A percentile compares a stretch with the other conserved stretches of the same genome.
Evolutionary conservation across 805 yeast species (phyloP).

Genomic region (Monosporozyma servazzii): DNA sequence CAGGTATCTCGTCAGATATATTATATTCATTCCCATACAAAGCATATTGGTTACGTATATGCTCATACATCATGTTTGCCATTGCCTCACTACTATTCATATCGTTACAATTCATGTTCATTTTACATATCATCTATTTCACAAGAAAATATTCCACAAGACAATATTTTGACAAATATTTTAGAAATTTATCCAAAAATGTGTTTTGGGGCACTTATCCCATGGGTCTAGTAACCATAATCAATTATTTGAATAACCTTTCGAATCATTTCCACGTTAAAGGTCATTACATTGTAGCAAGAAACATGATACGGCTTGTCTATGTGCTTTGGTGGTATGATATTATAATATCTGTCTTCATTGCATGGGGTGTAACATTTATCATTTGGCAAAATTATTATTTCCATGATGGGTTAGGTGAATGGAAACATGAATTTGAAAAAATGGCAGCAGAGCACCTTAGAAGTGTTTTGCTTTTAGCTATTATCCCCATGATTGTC

Average conservation of each 20-base stretch:
- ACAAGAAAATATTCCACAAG: constrained; percentile 12
- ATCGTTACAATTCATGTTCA: constrained; percentile 34
- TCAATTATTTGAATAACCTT: constrained; percentile 44
- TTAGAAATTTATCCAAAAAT: constrained; percentile 36
- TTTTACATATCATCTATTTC: constrained; percentile 34
- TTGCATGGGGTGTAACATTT: constrained; percentile 56
- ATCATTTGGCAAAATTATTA: constrained; percentile 33
- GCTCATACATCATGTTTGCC: constrained; percentile 57
- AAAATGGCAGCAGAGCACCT: constrained; percentile 33
- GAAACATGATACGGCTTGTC: constrained; percentile 39
- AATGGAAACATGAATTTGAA: constrained; percentile 7
- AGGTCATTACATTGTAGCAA: constrained; percentile 8
- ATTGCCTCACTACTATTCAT: constrained; percentile 43
- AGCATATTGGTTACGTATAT: constrained; percentile 45
- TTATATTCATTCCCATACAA: constrained; percentile 59
- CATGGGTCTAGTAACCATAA: constrained; percentile 68
- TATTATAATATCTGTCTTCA: constrained; percentile 41
- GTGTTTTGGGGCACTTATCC: constrained; percentile 70
- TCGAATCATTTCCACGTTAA: constrained; percentile 23
- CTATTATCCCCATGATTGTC: constrained; percentile 75
- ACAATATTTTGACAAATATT: constrained; percentile 25
- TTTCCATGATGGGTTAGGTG: constrained; percentile 19
- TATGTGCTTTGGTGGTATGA: constrained; percentile 73
- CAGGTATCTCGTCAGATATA: constrained; percentile 60
- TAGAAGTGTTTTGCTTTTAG: constrained; percentile 54